Conservation (phyloP, 2,329 filamentous ascomycete species). For the Pseudogymnoascus sp. region DNA sequence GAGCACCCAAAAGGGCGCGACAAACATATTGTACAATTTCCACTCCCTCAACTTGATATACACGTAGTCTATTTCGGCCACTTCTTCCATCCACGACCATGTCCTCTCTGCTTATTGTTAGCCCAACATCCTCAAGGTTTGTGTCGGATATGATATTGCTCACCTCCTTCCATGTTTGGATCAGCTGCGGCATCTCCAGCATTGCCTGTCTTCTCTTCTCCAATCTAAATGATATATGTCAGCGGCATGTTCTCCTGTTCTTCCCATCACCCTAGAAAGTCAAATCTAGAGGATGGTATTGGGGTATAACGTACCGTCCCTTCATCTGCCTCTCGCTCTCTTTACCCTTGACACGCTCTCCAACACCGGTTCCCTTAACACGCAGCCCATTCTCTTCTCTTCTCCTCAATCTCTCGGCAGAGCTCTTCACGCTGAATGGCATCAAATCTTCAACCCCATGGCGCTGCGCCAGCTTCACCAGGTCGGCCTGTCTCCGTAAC, state of each 20-base stretch:
- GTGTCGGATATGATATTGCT: conserved; percentile 26
- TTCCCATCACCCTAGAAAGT: neutral
- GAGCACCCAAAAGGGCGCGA: conserved; percentile 1
- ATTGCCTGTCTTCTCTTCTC: conserved; percentile 87
- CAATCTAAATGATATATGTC: conserved; percentile 46
- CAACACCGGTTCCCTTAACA: conserved; percentile 88
- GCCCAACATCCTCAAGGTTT: conserved; percentile 17
- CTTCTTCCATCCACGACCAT: conserved; percentile 68
- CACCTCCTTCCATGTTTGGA: conserved; percentile 90
- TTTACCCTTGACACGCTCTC: conserved; percentile 92
- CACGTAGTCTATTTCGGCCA: conserved; percentile 47
- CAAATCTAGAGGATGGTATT: neutral
- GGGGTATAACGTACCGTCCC: conserved; percentile 49
- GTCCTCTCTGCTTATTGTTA: conserved; percentile 50
- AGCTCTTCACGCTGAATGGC: conserved; percentile 69
- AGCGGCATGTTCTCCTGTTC: neutral
- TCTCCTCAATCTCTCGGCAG: conserved; percentile 60
- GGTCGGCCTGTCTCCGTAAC: conserved; percentile 77
- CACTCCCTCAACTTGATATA: neutral
- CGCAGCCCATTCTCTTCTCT: conserved; percentile 72
- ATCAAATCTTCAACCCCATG: conserved; percentile 76
- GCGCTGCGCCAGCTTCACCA: conserved; percentile 75
- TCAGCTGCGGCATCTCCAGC: conserved; percentile 87
- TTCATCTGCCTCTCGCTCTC: conserved; percentile 82
- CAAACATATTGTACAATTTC: conserved; percentile 8